A percentile compares a stretch with the other conserved stretches of the same genome.
Evolutionary conservation across 768 basidiomycete genomes (phyloP).

Genomic region (Fomitopsis pulvina): DNA sequence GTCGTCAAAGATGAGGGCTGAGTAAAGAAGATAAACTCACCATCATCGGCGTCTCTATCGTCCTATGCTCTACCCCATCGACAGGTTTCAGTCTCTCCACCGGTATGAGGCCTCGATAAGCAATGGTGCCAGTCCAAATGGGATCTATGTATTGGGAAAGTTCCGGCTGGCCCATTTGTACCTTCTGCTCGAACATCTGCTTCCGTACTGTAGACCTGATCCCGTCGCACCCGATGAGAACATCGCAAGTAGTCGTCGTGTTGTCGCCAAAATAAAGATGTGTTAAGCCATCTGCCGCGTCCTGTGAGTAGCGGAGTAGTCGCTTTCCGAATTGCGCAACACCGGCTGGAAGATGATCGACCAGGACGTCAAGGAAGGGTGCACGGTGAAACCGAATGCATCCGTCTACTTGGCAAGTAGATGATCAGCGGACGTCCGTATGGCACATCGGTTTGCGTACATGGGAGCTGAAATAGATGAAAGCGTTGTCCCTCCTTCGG

Average conservation of each 20-base stretch:
- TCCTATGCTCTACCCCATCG: slow-evolving; percentile 22
- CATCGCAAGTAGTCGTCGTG: slow-evolving; percentile 22
- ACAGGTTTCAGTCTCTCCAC: slow-evolving; percentile 25
- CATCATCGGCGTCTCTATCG: slow-evolving; percentile 37
- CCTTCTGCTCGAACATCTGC: slow-evolving; percentile 23
- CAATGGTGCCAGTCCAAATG: slow-evolving; percentile 39
- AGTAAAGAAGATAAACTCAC: slow-evolving; percentile 26
- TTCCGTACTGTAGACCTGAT: slow-evolving; percentile 26
- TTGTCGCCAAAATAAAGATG: slow-evolving; percentile 22
- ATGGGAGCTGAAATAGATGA: slow-evolving; percentile 35
- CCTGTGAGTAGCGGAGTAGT: slow-evolving; percentile 15
- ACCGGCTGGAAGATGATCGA: slow-evolving; percentile 20
- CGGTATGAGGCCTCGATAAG: slow-evolving; percentile 40
- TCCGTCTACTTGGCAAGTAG: slow-evolving; percentile 11
- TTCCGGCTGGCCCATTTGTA: slow-evolving; percentile 11
- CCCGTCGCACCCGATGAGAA: slow-evolving; percentile 28
- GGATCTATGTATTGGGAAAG: slow-evolving; percentile 33
- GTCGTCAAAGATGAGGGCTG: slow-evolving; percentile 3
- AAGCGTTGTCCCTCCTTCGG: slow-evolving; percentile 32
- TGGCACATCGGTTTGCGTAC: slow-evolving; percentile 16
- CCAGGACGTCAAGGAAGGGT: slow-evolving; percentile 39
- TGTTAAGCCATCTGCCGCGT: not conserved
- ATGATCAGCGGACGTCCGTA: not conserved
- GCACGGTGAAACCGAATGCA: slow-evolving; percentile 42
- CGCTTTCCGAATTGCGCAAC: slow-evolving; percentile 27